Percentiles rank a stretch among this genome's conserved stretches.
These are phyloP conservation scores for Golubevia sp. DNA, from an alignment of 1,284 basidiomycete genomes.

Conservation along the genomic window DNA sequence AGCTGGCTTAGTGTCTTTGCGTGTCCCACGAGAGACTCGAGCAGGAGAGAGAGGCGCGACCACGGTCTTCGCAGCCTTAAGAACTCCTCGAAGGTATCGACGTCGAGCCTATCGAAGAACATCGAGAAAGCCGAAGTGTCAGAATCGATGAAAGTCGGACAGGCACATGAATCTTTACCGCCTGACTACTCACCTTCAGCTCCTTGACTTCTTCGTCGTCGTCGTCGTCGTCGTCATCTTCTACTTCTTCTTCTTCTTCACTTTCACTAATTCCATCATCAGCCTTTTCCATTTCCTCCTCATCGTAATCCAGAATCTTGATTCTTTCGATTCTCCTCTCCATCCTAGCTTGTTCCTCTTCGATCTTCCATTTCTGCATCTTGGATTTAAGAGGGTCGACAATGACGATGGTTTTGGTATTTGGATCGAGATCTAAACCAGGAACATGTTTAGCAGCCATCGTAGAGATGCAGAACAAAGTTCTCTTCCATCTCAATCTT, in stretches of 20 bases:
- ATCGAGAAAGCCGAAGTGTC: background rate
- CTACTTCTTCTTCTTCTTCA: constrained; percentile 61
- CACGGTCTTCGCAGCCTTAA: constrained; percentile 56
- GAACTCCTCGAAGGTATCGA: constrained; percentile 68
- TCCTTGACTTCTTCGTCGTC: constrained; percentile 76
- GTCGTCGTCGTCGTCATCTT: constrained; percentile 68
- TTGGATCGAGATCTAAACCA: constrained; percentile 72
- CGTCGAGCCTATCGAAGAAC: constrained; percentile 71
- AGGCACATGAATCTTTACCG: background rate
- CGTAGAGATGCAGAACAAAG: constrained; percentile 74
- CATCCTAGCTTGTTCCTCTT: constrained; percentile 66
- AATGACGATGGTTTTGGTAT: constrained; percentile 62
- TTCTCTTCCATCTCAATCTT: constrained; percentile 72
- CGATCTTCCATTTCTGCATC: constrained; percentile 72
- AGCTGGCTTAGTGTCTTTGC: constrained; percentile 24
- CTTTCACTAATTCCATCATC: constrained; percentile 24
- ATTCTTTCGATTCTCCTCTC: constrained; percentile 65
- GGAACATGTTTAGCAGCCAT: constrained; percentile 72
- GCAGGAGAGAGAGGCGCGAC: constrained; percentile 9
- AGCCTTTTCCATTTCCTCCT: constrained; percentile 14
- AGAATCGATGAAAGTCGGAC: constrained; percentile 3
- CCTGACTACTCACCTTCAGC: constrained; percentile 70
- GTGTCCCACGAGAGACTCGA: constrained; percentile 10
- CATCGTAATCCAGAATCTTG: constrained; percentile 53
- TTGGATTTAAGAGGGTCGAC: constrained; percentile 74